A percentile compares a stretch with the other conserved stretches of the same genome.
phyloP scores from a whole-genome alignment of 2,329 filamentous ascomycete genomes.

The Rhynchosporium agropyri region DNA sequence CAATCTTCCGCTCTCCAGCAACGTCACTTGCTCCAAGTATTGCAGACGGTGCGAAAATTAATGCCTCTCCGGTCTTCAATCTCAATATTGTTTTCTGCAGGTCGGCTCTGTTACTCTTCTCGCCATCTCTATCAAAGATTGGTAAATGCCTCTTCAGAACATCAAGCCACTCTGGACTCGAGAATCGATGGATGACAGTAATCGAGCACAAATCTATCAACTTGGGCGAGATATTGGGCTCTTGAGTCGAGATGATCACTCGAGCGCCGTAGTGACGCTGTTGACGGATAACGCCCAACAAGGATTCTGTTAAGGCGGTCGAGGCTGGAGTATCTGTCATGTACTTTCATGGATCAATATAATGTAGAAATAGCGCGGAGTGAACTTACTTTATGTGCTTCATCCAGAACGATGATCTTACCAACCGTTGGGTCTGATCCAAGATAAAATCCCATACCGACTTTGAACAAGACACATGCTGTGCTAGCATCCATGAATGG shows the following conservation, averaged over 20 bases:
- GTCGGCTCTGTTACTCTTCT: conserved; percentile 26
- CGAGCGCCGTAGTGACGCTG: conserved; percentile 71
- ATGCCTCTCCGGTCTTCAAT: conserved; percentile 52
- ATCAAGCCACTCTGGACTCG: conserved; percentile 60
- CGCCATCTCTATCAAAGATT: conserved; percentile 42
- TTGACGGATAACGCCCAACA: conserved; percentile 65
- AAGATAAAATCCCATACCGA: conserved; percentile 68
- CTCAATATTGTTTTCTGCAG: conserved; percentile 50
- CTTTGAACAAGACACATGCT: conserved; percentile 73
- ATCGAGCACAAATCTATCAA: conserved; percentile 72
- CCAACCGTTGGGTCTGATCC: conserved; percentile 52
- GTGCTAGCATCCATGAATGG: conserved; percentile 68
- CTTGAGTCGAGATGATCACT: conserved; percentile 75
- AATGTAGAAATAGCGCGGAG: background rate
- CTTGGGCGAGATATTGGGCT: conserved; percentile 69
- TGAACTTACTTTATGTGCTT: conserved; percentile 68
- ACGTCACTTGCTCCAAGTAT: conserved; percentile 40
- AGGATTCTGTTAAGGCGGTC: conserved; percentile 58
- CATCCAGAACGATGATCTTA: conserved; percentile 71
- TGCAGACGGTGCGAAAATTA: conserved; percentile 52
- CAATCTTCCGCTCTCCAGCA: conserved; percentile 16
- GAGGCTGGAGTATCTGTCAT: conserved; percentile 61
- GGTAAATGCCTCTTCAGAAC: conserved; percentile 50
- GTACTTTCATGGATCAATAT: conserved; percentile 46
- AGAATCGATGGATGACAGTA: conserved; percentile 73